Evolutionary conservation across 495 filamentous ascomycete species (phyloP).

Genomic region (Achaetomiella virescens): DNA sequence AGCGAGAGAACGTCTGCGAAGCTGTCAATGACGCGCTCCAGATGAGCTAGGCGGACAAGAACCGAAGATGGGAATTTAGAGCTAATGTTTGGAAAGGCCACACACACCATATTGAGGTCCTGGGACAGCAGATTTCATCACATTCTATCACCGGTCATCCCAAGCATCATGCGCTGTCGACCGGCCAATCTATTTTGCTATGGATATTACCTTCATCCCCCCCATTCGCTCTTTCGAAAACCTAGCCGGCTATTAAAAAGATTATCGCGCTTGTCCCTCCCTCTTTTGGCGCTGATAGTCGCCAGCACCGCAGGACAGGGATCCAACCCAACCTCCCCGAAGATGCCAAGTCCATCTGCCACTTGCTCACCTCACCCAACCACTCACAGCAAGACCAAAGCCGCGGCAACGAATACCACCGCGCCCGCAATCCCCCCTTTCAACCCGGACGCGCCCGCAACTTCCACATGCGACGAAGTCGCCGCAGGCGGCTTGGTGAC

Average conservation of each 20-base stretch:
- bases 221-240: not conserved
- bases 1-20: too few relatives aligned
- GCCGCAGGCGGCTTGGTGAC: not conserved
- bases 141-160: not conserved
- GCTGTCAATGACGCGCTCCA: too few relatives aligned
- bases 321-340: too few relatives aligned
- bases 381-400: constrained; percentile 25
- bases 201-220: not conserved
- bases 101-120: too few relatives aligned
- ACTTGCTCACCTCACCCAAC: not conserved
- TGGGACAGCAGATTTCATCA: too few relatives aligned
- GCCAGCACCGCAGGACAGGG: too few relatives aligned
- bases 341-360: not conserved
- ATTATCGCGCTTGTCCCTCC: too few relatives aligned
- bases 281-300: too few relatives aligned
- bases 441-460: constrained; percentile 9
- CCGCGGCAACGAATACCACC: constrained; percentile 20
- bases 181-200: not conserved
- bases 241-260: not conserved
- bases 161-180: not conserved
- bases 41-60: too few relatives aligned
- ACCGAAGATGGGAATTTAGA: too few relatives aligned
- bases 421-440: constrained; percentile 11
- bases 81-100: too few relatives aligned
- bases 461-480: not conserved